phyloP scores from a whole-genome alignment of 805 yeast species.

The Wickerhamomyces bovis region DNA sequence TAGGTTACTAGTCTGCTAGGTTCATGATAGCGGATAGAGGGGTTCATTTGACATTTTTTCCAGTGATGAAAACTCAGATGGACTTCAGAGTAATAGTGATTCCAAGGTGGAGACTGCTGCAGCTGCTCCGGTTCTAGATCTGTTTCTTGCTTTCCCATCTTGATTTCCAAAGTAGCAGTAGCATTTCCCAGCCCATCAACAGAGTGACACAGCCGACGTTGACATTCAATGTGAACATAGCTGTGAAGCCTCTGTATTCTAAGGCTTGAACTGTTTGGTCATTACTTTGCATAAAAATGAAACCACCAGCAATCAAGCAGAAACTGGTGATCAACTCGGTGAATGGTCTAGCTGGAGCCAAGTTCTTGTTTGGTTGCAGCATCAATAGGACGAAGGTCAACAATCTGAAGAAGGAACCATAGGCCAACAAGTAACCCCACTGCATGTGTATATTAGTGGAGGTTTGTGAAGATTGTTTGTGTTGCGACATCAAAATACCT shows the following conservation, averaged over 20 bases:
- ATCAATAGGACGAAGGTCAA: constrained; percentile 53
- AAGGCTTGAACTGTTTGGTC: constrained; percentile 79
- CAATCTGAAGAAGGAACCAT: constrained; percentile 74
- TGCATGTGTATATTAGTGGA: constrained; percentile 81
- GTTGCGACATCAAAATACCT: constrained; percentile 92
- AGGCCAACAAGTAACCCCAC: constrained; percentile 87
- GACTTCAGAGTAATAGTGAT: no score
- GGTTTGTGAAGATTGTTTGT: constrained; percentile 72
- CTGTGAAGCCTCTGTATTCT: constrained; percentile 75
- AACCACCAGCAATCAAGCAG: constrained; percentile 80
- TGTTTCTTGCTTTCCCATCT: constrained; percentile 31
- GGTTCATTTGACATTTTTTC: no score
- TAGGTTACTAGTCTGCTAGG: background rate
- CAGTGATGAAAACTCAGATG: no score
- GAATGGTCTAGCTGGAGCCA: constrained; percentile 64
- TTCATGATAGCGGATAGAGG: background rate
- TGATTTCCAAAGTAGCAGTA: constrained; percentile 56
- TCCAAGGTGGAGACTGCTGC: no score
- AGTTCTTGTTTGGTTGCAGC: constrained; percentile 34
- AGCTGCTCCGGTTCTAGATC: constrained; percentile 5
- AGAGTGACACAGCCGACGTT: constrained; percentile 74
- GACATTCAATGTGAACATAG: constrained; percentile 88
- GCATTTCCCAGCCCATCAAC: constrained; percentile 85
- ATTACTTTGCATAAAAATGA: constrained; percentile 87
- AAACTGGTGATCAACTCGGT: constrained; percentile 81